phyloP scores from a whole-genome alignment of 805 yeast species.

The Cyberlindnera japonica region DNA sequence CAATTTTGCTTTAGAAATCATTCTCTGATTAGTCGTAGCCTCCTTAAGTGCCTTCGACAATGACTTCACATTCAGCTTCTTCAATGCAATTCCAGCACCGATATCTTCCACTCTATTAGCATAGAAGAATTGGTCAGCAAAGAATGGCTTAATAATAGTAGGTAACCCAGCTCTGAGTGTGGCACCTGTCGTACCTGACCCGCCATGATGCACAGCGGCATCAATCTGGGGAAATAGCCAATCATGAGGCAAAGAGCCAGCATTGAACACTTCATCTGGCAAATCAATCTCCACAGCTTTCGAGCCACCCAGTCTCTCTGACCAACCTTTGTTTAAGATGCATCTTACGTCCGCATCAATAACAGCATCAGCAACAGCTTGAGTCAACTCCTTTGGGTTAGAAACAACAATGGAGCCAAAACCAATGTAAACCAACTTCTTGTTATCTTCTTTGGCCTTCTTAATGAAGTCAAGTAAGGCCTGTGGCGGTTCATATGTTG shows the following conservation, averaged over 20 bases:
- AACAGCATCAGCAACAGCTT: conserved; percentile 77
- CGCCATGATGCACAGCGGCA: conserved; percentile 97
- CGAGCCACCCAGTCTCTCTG: conserved; percentile 55
- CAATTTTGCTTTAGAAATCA: conserved; percentile 60
- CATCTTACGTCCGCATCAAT: conserved; percentile 78
- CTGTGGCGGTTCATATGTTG: conserved; percentile 55
- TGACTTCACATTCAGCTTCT: conserved; percentile 59
- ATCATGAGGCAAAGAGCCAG: conserved; percentile 84
- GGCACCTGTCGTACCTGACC: conserved; percentile 96
- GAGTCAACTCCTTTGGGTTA: conserved; percentile 73
- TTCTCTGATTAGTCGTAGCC: conserved; percentile 61
- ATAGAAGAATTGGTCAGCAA: conserved; percentile 94
- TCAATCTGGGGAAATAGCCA: conserved; percentile 89
- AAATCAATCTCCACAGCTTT: conserved; percentile 39
- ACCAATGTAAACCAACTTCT: conserved; percentile 85
- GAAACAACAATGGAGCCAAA: conserved; percentile 93
- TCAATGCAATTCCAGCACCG: conserved; percentile 75
- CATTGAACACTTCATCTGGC: conserved; percentile 64
- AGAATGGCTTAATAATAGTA: conserved; percentile 88
- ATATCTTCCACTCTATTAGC: conserved; percentile 84
- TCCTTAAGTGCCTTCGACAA: conserved; percentile 66
- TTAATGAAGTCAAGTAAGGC: conserved; percentile 56
- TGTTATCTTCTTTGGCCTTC: conserved; percentile 53
- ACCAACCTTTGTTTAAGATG: conserved; percentile 92
- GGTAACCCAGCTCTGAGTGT: conserved; percentile 83